Base-by-base conservation (phyloP, 768 basidiomycete species). In the Suillus paluster region DNA sequence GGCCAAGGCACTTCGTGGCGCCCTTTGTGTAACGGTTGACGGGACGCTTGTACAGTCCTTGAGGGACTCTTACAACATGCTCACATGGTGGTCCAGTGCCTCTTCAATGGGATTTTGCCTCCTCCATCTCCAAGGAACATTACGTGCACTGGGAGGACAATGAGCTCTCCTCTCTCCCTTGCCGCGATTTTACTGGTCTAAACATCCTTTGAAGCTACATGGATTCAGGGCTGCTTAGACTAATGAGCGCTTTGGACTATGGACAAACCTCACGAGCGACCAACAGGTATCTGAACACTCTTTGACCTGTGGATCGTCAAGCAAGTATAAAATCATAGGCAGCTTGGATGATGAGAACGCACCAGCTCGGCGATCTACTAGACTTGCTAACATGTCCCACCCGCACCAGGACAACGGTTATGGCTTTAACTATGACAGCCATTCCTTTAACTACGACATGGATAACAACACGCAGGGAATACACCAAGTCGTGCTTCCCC, bases 401-500 rank as follows among this genome's bases (percentile, higher is more conserved):
- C 17, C 19, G 6, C 54, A 39, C 23, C 54, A n/a, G 25, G 19
- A 55, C 12, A 4, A 10, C 17, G 11, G 19, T 12, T 10, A 50
- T 1, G 10, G 7, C 30, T 55, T 55, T n/a, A 11, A 38, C 25
- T 25, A 55, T 19, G 3, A 10, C 17, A 6, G 19, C 19, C 19
- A 50, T 1, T 11, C 12, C 30, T 55, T 55, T n/a, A 11, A 38
- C 25, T 25, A 55, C 4, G 23, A 5, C 36, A 39, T 39, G 36
- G 38, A 55, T 25, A 55, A 55, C 36, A 25, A 55, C 53, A 55
- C 53, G 17, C 25, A 38, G 36, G 53, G 53, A 11, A 39, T 55
- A 38, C 53, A 55, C 15, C 36, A 55, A 39, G 36, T 25, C 19
- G 53, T 55, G 36, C 23, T 19, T 25, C 36, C 23, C 23, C 38